Evolutionary conservation across 306 rosid species (phyloP).

Genomic region (Gynostemma pentaphyllum): DNA sequence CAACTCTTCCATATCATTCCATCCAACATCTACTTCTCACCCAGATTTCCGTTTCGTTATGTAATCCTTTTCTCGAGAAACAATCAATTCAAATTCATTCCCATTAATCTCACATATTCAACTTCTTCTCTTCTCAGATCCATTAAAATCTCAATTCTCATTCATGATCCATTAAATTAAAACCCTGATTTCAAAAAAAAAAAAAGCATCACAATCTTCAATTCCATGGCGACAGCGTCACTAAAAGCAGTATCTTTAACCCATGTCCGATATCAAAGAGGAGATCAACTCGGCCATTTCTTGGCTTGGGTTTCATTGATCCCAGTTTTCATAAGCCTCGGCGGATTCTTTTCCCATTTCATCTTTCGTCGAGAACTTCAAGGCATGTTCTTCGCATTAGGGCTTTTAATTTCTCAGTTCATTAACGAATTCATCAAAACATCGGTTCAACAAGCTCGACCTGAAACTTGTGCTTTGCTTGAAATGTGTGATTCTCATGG

Average conservation of each 20-base stretch:
- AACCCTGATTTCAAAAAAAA: not conserved
- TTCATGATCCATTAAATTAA: no score
- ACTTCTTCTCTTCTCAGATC: no score
- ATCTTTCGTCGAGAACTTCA: slow-evolving; percentile 94
- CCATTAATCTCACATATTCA: no score
- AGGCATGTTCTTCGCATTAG: slow-evolving; percentile 65
- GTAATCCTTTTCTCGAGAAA: no score
- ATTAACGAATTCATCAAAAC: slow-evolving; percentile 63
- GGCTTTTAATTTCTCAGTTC: slow-evolving; percentile 58
- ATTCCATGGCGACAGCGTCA: slow-evolving; percentile 17
- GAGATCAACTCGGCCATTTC: slow-evolving; percentile 66
- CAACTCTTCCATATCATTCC: no score
- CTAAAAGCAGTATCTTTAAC: slow-evolving; percentile 73
- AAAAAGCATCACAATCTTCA: not conserved
- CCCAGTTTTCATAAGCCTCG: slow-evolving; percentile 76
- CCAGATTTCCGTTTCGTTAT: no score
- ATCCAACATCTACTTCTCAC: no score
- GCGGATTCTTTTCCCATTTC: slow-evolving; percentile 78
- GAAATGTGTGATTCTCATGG: slow-evolving; percentile 93
- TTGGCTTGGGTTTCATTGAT: slow-evolving; percentile 80
- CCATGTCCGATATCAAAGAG: slow-evolving; percentile 61
- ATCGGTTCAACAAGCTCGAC: slow-evolving; percentile 70
- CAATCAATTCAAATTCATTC: not conserved
- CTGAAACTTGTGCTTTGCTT: slow-evolving; percentile 60
- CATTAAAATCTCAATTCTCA: not conserved